These are phyloP conservation scores for Suillus occidentalis DNA, from an alignment of 768 basidiomycete species.

Conservation along the genomic window DNA sequence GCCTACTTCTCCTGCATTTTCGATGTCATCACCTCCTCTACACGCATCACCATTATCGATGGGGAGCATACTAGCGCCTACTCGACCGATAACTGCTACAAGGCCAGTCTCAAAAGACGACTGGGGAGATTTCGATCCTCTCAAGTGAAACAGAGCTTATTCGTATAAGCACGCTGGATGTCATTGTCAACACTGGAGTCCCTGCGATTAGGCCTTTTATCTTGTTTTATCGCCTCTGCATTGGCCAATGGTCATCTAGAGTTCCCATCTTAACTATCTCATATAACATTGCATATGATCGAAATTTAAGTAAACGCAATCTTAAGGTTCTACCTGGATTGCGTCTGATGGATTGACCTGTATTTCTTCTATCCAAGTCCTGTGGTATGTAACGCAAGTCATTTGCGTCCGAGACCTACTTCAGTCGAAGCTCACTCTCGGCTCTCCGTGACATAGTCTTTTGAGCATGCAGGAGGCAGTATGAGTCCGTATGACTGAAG, in stretches of 20 bases:
- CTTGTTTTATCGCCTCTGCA: not conserved
- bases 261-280: not conserved
- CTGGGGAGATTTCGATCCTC: constrained; percentile 84
- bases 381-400: not conserved
- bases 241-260: not conserved
- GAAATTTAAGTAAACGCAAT: not conserved
- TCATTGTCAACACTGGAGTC: not conserved
- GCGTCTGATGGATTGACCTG: not conserved
- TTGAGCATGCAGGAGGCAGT: not conserved
- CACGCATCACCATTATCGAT: constrained; percentile 37
- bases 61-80: constrained; percentile 56
- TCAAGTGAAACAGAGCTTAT: constrained; percentile 21
- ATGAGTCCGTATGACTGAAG: not conserved
- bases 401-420: not conserved
- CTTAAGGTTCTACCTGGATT: not conserved
- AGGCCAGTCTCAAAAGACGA: constrained; percentile 62
- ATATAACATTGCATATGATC: not conserved
- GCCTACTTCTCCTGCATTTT: constrained; percentile 21
- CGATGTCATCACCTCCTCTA: constrained; percentile 31
- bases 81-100: constrained; percentile 38
- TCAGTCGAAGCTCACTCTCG: not conserved
- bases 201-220: not conserved
- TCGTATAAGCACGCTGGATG: not conserved
- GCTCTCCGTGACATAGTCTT: not conserved
- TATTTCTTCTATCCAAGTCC: not conserved